phyloP scores from a whole-genome alignment of 1,284 basidiomycete genomes.

The Blastosporella zonata region DNA sequence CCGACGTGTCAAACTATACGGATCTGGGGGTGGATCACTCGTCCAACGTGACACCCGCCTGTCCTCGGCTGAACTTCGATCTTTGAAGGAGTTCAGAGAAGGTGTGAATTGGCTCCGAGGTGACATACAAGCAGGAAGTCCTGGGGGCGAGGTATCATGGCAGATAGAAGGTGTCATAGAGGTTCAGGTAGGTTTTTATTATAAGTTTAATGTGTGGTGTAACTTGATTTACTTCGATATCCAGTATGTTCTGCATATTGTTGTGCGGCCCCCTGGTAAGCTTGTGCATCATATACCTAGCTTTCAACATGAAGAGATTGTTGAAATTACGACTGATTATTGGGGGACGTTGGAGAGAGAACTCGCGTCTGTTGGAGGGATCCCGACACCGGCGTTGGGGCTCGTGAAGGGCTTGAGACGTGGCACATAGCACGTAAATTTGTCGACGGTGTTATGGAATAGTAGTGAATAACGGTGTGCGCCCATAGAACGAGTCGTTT shows the following conservation, averaged over 20 bases:
- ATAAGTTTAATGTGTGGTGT: background rate
- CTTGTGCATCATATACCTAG: slow-evolving; percentile 35
- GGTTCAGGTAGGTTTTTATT: slow-evolving; percentile 21
- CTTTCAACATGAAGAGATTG: slow-evolving; percentile 36
- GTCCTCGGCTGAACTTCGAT: slow-evolving; percentile 23
- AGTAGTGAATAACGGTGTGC: too few species aligned
- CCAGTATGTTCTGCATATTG: slow-evolving; percentile 39
- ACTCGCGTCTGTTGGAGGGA: slow-evolving; percentile 33
- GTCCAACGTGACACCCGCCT: slow-evolving; percentile 21
- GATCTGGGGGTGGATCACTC: slow-evolving; percentile 16
- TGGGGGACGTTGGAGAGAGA: slow-evolving; percentile 41
- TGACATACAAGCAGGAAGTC: slow-evolving; percentile 25
- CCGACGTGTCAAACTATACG: slow-evolving; percentile 31
- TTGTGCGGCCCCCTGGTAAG: slow-evolving; percentile 32
- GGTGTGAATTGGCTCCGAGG: slow-evolving; percentile 27
- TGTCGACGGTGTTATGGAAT: too few species aligned
- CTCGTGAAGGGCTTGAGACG: slow-evolving; percentile 23
- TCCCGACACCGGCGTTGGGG: slow-evolving; percentile 43
- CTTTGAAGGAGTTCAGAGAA: slow-evolving; percentile 25
- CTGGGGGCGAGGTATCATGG: slow-evolving; percentile 28
- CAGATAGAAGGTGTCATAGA: slow-evolving; percentile 20
- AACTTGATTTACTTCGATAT: background rate
- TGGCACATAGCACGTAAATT: slow-evolving; percentile 2
- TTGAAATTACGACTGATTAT: slow-evolving; percentile 42
- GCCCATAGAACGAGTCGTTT: too few species aligned